phyloP scores from a whole-genome alignment of 495 filamentous ascomycete species.

The Cercophora newfieldiana region DNA sequence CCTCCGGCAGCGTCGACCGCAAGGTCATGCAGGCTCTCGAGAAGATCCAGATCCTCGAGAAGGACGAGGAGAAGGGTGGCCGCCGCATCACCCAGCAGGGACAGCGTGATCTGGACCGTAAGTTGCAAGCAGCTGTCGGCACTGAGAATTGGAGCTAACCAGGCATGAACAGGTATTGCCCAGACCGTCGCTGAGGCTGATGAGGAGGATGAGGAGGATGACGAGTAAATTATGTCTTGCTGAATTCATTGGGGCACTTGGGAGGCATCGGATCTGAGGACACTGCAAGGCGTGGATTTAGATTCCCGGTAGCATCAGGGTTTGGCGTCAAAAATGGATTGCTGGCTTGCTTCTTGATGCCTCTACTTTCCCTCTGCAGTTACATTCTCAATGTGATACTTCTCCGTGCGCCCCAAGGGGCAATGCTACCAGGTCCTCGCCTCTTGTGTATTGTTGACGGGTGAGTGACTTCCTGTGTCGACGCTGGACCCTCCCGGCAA shows the following conservation, averaged over 20 bases:
- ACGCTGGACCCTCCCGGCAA: too few species aligned
- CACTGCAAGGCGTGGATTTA: constrained; percentile 29
- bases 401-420: neutral
- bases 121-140: constrained; percentile 5
- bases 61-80: constrained; percentile 95
- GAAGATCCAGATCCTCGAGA: constrained; percentile 98
- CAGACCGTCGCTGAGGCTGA: constrained; percentile 72
- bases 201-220: constrained; percentile 67
- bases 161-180: constrained; percentile 57
- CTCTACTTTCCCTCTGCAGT: constrained; percentile 7
- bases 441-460: neutral
- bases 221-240: constrained; percentile 47
- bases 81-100: constrained; percentile 94
- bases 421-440: neutral
- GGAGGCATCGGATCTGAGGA: constrained; percentile 12
- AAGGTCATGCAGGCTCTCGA: constrained; percentile 94
- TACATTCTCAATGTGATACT: neutral
- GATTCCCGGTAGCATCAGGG: constrained; percentile 41
- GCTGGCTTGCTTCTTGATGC: constrained; percentile 37
- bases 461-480: neutral
- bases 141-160: neutral
- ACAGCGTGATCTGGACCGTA: constrained; percentile 98
- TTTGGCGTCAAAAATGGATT: constrained; percentile 43
- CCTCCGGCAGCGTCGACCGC: constrained; percentile 90
- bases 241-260: neutral